Evolutionary conservation across 1,284 basidiomycete species (phyloP).

Genomic region (Pascua sp.): DNA sequence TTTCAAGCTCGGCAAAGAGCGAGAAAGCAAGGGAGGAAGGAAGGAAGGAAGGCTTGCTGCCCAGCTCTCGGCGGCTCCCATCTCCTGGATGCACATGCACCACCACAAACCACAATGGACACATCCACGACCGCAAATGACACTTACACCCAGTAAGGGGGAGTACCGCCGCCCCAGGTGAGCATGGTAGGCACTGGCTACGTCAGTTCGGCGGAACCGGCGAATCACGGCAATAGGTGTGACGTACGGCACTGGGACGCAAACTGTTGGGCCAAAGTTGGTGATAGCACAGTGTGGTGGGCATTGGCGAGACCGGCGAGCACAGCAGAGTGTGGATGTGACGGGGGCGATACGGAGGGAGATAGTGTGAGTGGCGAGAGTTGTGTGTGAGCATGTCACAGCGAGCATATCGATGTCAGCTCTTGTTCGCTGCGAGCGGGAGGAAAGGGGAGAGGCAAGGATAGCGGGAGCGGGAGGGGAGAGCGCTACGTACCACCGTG

Average conservation of each 20-base stretch:
- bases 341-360: too few relatives aligned
- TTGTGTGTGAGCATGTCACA: too few relatives aligned
- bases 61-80: neutral
- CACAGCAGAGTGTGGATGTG: too few relatives aligned
- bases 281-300: too few relatives aligned
- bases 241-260: too few relatives aligned
- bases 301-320: too few relatives aligned
- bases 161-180: slow-evolving; percentile 58
- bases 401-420: too few relatives aligned
- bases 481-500: slow-evolving; percentile 12
- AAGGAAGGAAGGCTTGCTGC: neutral
- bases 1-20: too few relatives aligned
- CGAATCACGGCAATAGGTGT: too few relatives aligned
- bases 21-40: neutral
- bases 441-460: slow-evolving; percentile 2
- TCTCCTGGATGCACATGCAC: neutral
- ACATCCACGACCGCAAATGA: neutral
- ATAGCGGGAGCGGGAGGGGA: neutral
- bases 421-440: neutral
- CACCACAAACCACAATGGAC: neutral
- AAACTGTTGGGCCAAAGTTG: too few relatives aligned
- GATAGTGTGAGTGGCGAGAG: too few relatives aligned
- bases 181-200: slow-evolving; percentile 44
- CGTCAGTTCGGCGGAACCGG: slow-evolving; percentile 8
- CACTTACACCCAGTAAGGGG: slow-evolving; percentile 62